Conservation (phyloP, 768 basidiomycete genomes). For the Mycena galericulata region DNA sequence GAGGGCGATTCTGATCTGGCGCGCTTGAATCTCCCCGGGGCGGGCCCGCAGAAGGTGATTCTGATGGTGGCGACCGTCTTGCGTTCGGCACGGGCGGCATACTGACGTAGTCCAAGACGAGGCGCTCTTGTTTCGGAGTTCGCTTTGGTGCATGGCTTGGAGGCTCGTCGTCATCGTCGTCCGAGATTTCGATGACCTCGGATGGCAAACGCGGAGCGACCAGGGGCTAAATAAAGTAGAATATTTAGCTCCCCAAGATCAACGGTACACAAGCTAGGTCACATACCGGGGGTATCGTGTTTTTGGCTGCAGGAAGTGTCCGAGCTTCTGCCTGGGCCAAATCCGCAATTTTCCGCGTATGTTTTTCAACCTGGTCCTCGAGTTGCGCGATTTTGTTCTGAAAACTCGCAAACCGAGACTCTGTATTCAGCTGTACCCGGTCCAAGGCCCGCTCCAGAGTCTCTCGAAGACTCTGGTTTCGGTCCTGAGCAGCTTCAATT, state of each 20-base stretch:
- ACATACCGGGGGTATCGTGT: neutral
- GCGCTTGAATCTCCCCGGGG: constrained; percentile 15
- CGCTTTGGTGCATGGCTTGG: no score
- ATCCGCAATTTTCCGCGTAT: neutral
- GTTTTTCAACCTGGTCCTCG: neutral
- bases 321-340: neutral
- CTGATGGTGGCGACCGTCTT: neutral
- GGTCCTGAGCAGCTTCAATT: neutral
- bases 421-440: constrained; percentile 5
- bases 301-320: neutral
- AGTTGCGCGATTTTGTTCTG: constrained; percentile 7
- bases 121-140: neutral
- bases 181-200: constrained; percentile 25
- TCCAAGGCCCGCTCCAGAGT: constrained; percentile 4
- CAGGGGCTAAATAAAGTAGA: neutral
- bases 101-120: constrained; percentile 10
- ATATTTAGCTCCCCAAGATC: no score
- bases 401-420: neutral
- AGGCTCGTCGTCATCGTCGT: neutral
- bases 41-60: neutral
- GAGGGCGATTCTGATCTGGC: neutral
- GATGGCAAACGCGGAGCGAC: neutral
- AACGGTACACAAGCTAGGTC: no score
- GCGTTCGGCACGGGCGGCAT: neutral
- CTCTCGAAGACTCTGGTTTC: constrained; percentile 13